Evolutionary conservation across 2,329 filamentous ascomycete species (phyloP), one percentile per base, ranked within the genome.

Genomic region (Aureobasidium melanogenum): DNA sequence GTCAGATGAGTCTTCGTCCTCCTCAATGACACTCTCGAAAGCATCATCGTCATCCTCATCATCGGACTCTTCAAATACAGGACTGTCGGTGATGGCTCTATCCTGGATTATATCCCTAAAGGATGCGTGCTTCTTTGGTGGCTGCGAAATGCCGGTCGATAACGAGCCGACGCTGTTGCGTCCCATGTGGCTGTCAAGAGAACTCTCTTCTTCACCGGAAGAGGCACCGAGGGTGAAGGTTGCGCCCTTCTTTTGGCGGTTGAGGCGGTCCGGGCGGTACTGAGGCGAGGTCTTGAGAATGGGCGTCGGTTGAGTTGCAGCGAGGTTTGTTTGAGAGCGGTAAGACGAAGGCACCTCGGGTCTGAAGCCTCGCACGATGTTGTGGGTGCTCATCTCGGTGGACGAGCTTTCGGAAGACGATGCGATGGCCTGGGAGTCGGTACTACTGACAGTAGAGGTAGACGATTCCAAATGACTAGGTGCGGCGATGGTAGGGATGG

Each of bases 321-420:
- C 74, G 32, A 87, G 75, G 66, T 82, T 80, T 64, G 75, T 84
- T 69, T 79, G 83, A 65, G 77, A 87, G 66, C 86, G 82, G 68
- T 85, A 84, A 0, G 86, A 88, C 1, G 85, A 87, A 44, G 88
- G 80, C 63, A 87, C 84, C 28, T 88, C 87, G 1, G 89, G 89
- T 5, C 88, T 89, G 75, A 97, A 96, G 62, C 92, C 92, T 65
- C 89, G 88, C 57, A 96, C 87, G 62, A 96, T 83, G 65, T 87
- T 92, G 63, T 85, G 82, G 15, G 80, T 79, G 67, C 82, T 81
- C 65, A 85, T 74, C 54, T 84, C 83, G 12, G 82, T 84, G 1
- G 81, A 82, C 30, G 85, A 84, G 60, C 84, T 89, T 67, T 88
- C 85, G 39, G 80, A 73, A 62, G 43, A 57, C n/a, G 78, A 70